Conservation (phyloP, 2,329 filamentous ascomycete species). For the Aspergillus sp. region DNA sequence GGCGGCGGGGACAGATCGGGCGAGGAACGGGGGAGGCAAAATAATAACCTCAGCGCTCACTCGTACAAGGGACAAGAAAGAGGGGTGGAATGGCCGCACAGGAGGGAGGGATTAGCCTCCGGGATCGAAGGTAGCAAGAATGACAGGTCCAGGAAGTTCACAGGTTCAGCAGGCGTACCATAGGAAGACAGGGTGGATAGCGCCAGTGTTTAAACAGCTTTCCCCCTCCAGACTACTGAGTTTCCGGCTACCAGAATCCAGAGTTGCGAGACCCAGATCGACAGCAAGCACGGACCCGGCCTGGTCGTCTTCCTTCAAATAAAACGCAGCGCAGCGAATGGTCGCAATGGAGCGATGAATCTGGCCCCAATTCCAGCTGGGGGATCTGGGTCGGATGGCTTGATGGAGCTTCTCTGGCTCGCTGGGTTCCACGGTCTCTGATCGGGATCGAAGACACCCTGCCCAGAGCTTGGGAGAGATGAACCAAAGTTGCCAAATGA, state of each 20-base stretch:
- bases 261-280: conserved; percentile 24
- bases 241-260: conserved; percentile 28
- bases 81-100: too few relatives aligned
- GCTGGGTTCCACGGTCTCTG: conserved; percentile 26
- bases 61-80: neutral
- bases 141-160: conserved; percentile 22
- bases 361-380: conserved; percentile 15
- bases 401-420: conserved; percentile 9
- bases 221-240: conserved; percentile 16
- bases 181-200: conserved; percentile 21
- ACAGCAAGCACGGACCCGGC: conserved; percentile 25
- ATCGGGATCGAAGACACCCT: conserved; percentile 21
- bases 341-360: neutral
- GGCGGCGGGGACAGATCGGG: conserved; percentile 6
- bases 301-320: conserved; percentile 2
- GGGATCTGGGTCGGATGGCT: conserved; percentile 3
- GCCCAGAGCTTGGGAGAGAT: too few relatives aligned
- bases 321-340: neutral
- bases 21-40: conserved; percentile 19
- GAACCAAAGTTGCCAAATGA: conserved; percentile 2
- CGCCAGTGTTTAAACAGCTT: conserved; percentile 21
- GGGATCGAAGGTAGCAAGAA: conserved; percentile 11
- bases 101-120: conserved; percentile 2
- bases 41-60: conserved; percentile 15
- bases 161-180: conserved; percentile 19